Conservation (phyloP, 2,329 filamentous ascomycete genomes). For the Aspergillus vadensis region DNA sequence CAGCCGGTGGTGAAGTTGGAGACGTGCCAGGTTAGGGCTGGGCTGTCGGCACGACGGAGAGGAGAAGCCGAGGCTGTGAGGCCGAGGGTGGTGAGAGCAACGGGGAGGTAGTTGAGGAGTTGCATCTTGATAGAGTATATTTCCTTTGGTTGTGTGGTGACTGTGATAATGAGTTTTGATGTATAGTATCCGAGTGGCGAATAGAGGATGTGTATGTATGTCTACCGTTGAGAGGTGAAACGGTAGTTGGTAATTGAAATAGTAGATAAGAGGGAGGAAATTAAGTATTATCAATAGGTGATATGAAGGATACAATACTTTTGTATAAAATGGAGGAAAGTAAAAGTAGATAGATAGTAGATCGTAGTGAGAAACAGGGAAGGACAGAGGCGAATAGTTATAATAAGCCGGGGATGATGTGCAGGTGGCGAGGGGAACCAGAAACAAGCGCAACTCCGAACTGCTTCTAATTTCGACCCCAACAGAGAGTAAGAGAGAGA, state of each 20-base stretch:
- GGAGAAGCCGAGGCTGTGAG: slow-evolving; percentile 22
- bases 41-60: slow-evolving; percentile 16
- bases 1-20: slow-evolving; percentile 35
- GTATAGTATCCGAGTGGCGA: not conserved
- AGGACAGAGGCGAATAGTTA: slow-evolving; percentile 11
- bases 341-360: not conserved
- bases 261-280: not conserved
- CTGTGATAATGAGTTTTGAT: not conserved
- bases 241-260: too few species aligned
- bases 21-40: slow-evolving; percentile 33
- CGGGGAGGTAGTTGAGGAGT: slow-evolving; percentile 27
- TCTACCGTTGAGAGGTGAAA: too few species aligned
- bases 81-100: slow-evolving; percentile 28
- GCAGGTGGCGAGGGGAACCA: not conserved
- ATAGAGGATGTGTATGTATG: not conserved
- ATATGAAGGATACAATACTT: not conserved
- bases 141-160: not conserved
- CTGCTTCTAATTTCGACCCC: slow-evolving; percentile 5
- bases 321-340: not conserved
- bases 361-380: not conserved
- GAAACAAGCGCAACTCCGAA: not conserved
- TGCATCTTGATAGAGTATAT: slow-evolving; percentile 30
- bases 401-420: slow-evolving; percentile 12
- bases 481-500: not conserved
- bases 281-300: slow-evolving; percentile 5